phyloP scores from a whole-genome alignment of 345 rosid genomes.

The Melastoma malabathricum region DNA sequence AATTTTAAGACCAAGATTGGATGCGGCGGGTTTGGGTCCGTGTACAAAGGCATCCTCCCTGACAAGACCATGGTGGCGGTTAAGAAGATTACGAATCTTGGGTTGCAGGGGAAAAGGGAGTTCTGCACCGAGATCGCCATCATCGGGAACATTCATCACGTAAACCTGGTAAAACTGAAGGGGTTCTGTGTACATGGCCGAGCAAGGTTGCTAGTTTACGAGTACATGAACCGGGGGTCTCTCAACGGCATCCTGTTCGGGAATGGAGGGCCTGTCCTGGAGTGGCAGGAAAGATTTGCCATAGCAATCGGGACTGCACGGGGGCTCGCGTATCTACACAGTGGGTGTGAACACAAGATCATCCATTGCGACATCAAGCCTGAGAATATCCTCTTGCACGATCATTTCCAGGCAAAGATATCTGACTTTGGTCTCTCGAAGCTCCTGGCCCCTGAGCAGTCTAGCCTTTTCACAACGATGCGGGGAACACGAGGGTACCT shows the following conservation, averaged over 20 bases:
- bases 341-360: conserved; percentile 59
- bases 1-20: conserved; percentile 49
- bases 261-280: conserved; percentile 32
- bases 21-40: conserved; percentile 70
- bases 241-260: conserved; percentile 46
- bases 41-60: conserved; percentile 40
- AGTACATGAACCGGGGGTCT: conserved; percentile 62
- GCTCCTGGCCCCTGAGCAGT: conserved; percentile 50
- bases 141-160: conserved; percentile 64
- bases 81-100: conserved; percentile 51
- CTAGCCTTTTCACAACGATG: conserved; percentile 61
- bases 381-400: conserved; percentile 57
- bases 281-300: conserved; percentile 67
- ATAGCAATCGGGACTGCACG: conserved; percentile 69
- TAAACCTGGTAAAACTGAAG: conserved; percentile 60
- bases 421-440: conserved; percentile 71
- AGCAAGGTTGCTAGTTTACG: conserved; percentile 52
- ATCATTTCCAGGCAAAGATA: conserved; percentile 51
- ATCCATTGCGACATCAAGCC: conserved; percentile 70
- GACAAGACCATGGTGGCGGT: conserved; percentile 47
- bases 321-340: conserved; percentile 63
- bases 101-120: conserved; percentile 53
- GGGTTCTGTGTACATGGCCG: conserved; percentile 68
- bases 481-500: conserved; percentile 82
- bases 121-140: conserved; percentile 69